These are phyloP conservation scores for Fusarium zealandicum DNA, from an alignment of 2,329 filamentous ascomycete genomes.

Conservation along the genomic window DNA sequence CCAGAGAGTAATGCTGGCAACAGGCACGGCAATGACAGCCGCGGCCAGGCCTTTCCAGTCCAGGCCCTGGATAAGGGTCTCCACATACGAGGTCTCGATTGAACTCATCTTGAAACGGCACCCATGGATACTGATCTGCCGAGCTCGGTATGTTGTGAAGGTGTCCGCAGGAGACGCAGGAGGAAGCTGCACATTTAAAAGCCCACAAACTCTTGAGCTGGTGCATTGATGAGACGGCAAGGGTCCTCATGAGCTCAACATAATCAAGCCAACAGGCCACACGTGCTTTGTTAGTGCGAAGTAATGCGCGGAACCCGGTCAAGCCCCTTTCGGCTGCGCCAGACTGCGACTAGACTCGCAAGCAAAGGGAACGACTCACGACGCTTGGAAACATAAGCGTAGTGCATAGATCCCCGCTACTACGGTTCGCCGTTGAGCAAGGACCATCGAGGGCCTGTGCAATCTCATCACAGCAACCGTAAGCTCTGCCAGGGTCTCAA, in stretches of 20 bases:
- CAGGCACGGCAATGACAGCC: constrained; percentile 13
- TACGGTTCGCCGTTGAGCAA: too few species aligned
- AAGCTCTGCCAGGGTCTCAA: too few species aligned
- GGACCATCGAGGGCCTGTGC: too few species aligned
- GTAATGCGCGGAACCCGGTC: neutral
- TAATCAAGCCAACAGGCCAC: constrained; percentile 1
- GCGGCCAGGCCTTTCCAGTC: constrained; percentile 20
- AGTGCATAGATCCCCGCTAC: too few species aligned
- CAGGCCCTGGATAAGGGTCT: constrained; percentile 5
- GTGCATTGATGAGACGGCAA: neutral
- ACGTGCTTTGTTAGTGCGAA: neutral
- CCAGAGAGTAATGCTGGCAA: constrained; percentile 24
- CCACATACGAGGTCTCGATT: constrained; percentile 14
- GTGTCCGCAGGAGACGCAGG: neutral
- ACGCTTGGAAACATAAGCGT: too few species aligned
- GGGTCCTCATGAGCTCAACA: neutral
- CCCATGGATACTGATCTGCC: too few species aligned
- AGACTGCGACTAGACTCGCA: neutral
- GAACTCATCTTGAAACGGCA: constrained; percentile 17
- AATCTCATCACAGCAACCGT: too few species aligned
- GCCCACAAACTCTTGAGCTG: too few species aligned
- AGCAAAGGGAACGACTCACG: neutral
- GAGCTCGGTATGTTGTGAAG: too few species aligned
- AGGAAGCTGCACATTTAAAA: constrained; percentile 10
- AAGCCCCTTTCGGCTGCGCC: neutral